Evolutionary conservation across 1,284 basidiomycete genomes (phyloP), one percentile per base, ranked within the genome.

Genomic region (Stereum hirsutum): DNA sequence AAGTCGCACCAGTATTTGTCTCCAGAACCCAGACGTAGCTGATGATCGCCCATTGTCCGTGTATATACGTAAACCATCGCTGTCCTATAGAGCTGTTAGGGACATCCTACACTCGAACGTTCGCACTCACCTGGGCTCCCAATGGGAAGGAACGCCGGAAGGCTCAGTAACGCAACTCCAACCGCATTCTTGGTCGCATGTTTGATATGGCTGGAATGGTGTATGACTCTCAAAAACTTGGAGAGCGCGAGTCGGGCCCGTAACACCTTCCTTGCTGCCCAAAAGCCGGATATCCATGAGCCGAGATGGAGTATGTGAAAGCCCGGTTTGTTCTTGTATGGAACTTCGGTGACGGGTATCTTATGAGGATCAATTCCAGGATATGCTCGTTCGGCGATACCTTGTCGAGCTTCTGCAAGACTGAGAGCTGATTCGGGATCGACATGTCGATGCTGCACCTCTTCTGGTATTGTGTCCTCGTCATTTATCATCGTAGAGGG

Each of bases 21-120:
- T 74, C 69, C 25, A 74, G 57, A 1, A 74, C 70, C 69, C 70
- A 73, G 1, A 73, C 54, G 53, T 70, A 73, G 24, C 65, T 69
- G 45, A 73, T 68, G 10, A 70, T 58, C 64, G 70, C 68, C 72
- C 72, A 74, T 46, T 72, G 70, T 5, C 69, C 70, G 39, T 64
- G 65, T 30, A 56, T 59, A 6, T 39, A 44, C 5, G 46, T 45
- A 50, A 67, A 74, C 69, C 70, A 73, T 23, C 50, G 43, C 27
- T 54, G 54, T 8, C 59, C 68, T 71, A 44, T 10, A 17, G 17
- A 12, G n/a, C 14, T 12, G 4, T 3, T 37, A 24, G 14, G 26
- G 23, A 14, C 1, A 8, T 12, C 33, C 15, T 25, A 15, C 14
- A 30, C n/a, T n/a, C 28, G n/a, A 30, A 30, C 28, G 28, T 30